A percentile compares a stretch with the other conserved stretches of the same genome.
Evolutionary conservation across 768 basidiomycete genomes (phyloP).

Genomic region (Tulasnella sp.): DNA sequence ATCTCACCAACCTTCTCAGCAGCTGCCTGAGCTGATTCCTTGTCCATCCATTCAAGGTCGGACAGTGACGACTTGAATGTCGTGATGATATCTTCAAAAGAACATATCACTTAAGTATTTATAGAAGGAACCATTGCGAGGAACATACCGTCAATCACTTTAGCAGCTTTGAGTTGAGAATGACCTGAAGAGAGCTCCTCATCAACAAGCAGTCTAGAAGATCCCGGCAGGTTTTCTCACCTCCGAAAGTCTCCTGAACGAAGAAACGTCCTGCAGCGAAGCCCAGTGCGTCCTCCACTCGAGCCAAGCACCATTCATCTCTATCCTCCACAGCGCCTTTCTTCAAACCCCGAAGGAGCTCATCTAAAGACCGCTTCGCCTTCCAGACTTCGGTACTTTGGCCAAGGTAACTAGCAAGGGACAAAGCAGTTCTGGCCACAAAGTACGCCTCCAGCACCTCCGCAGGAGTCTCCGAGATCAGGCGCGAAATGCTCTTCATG

Average conservation of each 20-base stretch:
- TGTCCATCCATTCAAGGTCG: conserved; percentile 86
- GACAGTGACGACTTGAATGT: conserved; percentile 74
- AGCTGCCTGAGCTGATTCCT: conserved; percentile 69
- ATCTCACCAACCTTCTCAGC: conserved; percentile 57
- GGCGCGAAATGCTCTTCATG: conserved; percentile 52
- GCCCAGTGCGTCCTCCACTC: conserved; percentile 69
- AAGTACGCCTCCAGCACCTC: conserved; percentile 84
- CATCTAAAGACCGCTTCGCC: conserved; percentile 59
- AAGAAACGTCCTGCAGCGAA: conserved; percentile 83
- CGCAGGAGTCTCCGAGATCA: conserved; percentile 58
- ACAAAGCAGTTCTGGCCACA: conserved; percentile 62
- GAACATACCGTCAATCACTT: conserved; percentile 63
- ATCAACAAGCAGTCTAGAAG: neutral
- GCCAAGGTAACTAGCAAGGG: conserved; percentile 64
- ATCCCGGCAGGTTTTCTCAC: conserved; percentile 25
- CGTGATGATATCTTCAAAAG: conserved; percentile 57
- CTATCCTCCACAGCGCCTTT: conserved; percentile 79
- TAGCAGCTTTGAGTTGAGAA: conserved; percentile 71
- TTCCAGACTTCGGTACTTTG: conserved; percentile 70
- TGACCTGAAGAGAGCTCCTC: conserved; percentile 29
- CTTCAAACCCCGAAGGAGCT: conserved; percentile 74
- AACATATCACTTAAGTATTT: conserved; percentile 23
- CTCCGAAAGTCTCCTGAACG: conserved; percentile 73
- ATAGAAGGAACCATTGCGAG: neutral
- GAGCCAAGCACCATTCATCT: conserved; percentile 69